Percentiles rank a stretch among this genome's conserved stretches.
These are phyloP conservation scores for Linum trigynum DNA, from an alignment of 345 rosid species.

Conservation along the genomic window DNA sequence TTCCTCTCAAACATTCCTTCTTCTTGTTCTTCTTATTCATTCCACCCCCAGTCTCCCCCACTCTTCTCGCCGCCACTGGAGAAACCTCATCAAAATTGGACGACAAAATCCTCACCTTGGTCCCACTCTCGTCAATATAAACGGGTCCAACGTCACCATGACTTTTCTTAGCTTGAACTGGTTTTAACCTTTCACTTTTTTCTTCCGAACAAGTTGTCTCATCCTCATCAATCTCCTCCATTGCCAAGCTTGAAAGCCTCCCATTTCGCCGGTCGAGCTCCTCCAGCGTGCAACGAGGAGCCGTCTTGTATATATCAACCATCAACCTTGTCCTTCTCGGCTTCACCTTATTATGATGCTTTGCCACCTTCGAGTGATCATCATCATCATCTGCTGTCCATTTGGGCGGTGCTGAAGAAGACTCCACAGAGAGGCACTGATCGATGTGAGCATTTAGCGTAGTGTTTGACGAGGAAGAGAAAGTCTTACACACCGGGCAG, in stretches of 20 bases:
- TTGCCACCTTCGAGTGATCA: constrained; percentile 34
- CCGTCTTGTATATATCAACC: constrained; percentile 73
- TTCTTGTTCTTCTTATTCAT: no score
- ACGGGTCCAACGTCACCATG: constrained; percentile 68
- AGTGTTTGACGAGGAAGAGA: constrained; percentile 92
- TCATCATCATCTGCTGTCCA: constrained; percentile 33
- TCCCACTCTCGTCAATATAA: constrained; percentile 78
- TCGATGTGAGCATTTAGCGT: constrained; percentile 98
- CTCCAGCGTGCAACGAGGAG: constrained; percentile 59
- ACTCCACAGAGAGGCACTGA: constrained; percentile 80
- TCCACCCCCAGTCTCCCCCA: constrained; percentile 24
- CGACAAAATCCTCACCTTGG: constrained; percentile 62
- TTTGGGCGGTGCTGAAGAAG: constrained; percentile 29
- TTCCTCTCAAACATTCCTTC: constrained; percentile 27
- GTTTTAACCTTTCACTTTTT: constrained; percentile 27
- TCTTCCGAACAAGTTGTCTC: constrained; percentile 22
- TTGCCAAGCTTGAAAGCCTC: constrained; percentile 42
- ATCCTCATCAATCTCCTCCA: constrained; percentile 29
- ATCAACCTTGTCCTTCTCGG: constrained; percentile 63
- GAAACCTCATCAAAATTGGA: constrained; percentile 45
- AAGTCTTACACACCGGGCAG: constrained; percentile 97
- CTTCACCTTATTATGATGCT: constrained; percentile 49
- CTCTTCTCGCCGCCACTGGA: constrained; percentile 13
- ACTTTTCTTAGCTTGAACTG: constrained; percentile 33
- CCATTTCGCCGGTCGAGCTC: constrained; percentile 92